Percentiles rank a stretch among this genome's conserved stretches.
Conservation (phyloP, 352 stramenopile species). For the Thraustochytrium aureum region DNA sequence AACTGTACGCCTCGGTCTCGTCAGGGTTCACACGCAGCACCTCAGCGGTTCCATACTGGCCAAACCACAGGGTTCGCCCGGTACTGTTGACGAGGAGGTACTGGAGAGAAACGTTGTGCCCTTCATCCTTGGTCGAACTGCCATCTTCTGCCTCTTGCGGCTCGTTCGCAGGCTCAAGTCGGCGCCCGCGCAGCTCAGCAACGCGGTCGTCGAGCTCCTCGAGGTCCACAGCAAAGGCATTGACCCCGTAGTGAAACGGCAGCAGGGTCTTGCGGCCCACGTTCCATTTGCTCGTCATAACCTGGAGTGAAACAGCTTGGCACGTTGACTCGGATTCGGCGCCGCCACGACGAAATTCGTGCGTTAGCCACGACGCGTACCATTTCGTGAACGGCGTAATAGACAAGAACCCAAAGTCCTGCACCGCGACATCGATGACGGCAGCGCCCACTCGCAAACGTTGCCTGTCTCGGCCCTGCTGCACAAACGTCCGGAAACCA, state of each 20-base stretch:
- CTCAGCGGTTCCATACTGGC: constrained; percentile 49
- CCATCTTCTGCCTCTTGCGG: not conserved
- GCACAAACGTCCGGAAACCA: not conserved
- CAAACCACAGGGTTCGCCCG: constrained; percentile 31
- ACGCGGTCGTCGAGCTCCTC: not conserved
- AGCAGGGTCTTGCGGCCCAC: constrained; percentile 14
- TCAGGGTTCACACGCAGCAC: constrained; percentile 9
- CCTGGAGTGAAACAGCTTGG: no score
- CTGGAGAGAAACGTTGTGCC: constrained; percentile 18
- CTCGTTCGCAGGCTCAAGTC: no score
- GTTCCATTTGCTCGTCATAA: constrained; percentile 24
- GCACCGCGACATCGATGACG: constrained; percentile 18
- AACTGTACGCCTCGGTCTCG: not conserved
- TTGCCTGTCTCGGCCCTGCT: not conserved
- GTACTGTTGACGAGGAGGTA: constrained; percentile 41
- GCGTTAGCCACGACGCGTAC: not conserved
- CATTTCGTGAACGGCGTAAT: not conserved
- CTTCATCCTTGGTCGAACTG: not conserved
- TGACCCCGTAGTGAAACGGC: constrained; percentile 25
- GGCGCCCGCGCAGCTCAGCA: not conserved
- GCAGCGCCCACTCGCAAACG: not conserved
- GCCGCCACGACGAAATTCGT: no score
- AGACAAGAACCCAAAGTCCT: constrained; percentile 45
- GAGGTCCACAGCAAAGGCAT: constrained; percentile 32
- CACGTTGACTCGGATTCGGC: no score